These are phyloP conservation scores for Hibiscus mutabilis DNA, from an alignment of 345 rosid genomes.

Conservation along the genomic window DNA sequence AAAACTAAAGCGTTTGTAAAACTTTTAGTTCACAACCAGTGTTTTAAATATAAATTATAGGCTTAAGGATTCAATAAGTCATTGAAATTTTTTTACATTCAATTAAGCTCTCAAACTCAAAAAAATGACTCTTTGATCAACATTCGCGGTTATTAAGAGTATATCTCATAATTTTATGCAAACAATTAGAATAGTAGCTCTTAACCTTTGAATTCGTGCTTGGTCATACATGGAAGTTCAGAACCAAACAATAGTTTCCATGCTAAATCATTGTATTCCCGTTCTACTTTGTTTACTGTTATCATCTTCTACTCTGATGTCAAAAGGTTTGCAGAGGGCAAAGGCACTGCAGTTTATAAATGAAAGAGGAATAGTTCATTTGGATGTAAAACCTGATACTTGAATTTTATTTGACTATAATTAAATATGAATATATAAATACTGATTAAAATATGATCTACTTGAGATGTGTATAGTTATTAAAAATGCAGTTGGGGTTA, in stretches of 20 bases:
- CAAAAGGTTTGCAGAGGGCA: conserved; percentile 50
- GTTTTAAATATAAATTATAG: too few relatives aligned
- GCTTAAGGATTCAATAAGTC: too few relatives aligned
- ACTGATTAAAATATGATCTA: too few relatives aligned
- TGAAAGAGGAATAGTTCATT: conserved; percentile 79
- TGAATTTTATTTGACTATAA: too few relatives aligned
- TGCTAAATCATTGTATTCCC: neutral
- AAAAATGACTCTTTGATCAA: neutral
- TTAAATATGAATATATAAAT: too few relatives aligned
- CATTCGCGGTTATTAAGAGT: neutral
- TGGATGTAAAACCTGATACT: conserved; percentile 97
- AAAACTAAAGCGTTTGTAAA: too few relatives aligned
- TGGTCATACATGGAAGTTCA: neutral
- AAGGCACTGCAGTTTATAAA: conserved; percentile 77
- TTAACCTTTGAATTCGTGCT: neutral
- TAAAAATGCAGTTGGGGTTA: too few relatives aligned
- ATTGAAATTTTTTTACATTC: too few relatives aligned
- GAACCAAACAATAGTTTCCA: neutral
- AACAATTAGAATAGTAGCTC: neutral
- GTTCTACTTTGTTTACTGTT: neutral
- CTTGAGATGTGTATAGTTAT: too few relatives aligned
- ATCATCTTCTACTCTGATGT: conserved; percentile 8
- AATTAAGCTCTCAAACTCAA: too few relatives aligned
- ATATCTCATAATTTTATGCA: neutral
- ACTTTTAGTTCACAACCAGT: too few relatives aligned